These are phyloP conservation scores for Rhododendron simsii DNA, from an alignment of 148 eudicot species.

Conservation along the genomic window DNA sequence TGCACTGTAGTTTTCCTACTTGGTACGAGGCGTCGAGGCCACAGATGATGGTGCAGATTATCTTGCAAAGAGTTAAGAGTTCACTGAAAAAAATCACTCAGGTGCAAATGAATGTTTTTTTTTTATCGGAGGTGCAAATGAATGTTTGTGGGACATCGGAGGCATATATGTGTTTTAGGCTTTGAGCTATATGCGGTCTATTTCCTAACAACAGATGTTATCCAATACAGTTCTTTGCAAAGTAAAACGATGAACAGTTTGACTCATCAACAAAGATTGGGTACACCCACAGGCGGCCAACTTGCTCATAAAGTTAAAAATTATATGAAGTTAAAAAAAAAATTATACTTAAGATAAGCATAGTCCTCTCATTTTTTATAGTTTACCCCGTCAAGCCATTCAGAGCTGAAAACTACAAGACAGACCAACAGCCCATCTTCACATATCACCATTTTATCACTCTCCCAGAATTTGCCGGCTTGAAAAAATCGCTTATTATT, in stretches of 20 bases:
- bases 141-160: background rate
- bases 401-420: background rate
- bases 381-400: background rate
- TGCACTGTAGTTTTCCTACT: conserved; percentile 23
- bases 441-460: background rate
- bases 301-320: background rate
- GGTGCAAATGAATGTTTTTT: background rate
- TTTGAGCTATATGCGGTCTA: background rate
- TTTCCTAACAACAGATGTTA: background rate
- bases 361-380: background rate
- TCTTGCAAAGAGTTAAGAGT: background rate
- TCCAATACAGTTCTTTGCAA: background rate
- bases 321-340: too few relatives aligned
- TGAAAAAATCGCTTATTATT: background rate
- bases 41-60: conserved; percentile 18
- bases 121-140: background rate
- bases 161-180: background rate
- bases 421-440: background rate
- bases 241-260: background rate
- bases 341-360: background rate
- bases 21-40: background rate
- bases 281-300: background rate
- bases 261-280: background rate
- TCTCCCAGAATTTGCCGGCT: background rate
- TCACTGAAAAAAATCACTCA: background rate